Percentiles rank a stretch among this genome's conserved stretches.
Conservation (phyloP, 768 basidiomycete genomes). For the Hypholoma fasciculare region DNA sequence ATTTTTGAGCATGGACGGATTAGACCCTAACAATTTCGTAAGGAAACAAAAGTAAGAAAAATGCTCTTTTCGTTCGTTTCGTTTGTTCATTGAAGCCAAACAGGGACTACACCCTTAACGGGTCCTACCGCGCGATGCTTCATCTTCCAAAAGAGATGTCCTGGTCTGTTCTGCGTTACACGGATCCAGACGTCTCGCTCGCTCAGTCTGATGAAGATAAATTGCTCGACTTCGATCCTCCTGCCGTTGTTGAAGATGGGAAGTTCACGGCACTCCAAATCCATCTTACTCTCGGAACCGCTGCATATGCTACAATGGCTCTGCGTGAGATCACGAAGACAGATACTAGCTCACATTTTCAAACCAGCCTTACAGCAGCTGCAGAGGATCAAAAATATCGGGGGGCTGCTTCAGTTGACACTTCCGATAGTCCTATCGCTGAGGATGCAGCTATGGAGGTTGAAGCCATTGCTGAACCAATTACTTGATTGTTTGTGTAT, state of each 20-base stretch:
- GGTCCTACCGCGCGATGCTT: constrained; percentile 91
- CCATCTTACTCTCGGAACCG: constrained; percentile 80
- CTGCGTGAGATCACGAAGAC: constrained; percentile 93
- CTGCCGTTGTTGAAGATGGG: constrained; percentile 66
- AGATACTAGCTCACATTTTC: constrained; percentile 91
- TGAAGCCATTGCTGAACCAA: not conserved
- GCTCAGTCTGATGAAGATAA: constrained; percentile 96
- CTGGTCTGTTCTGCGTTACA: constrained; percentile 85
- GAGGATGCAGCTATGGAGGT: constrained; percentile 11
- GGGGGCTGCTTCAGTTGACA: constrained; percentile 41
- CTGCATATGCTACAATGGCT: constrained; percentile 98
- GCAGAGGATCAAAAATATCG: constrained; percentile 85
- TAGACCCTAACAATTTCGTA: constrained; percentile 88
- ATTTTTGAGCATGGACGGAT: constrained; percentile 80
- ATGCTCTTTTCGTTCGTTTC: not conserved
- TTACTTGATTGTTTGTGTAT: not conserved
- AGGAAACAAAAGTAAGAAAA: constrained; percentile 81
- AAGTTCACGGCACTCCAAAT: constrained; percentile 90
- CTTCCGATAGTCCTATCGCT: constrained; percentile 26
- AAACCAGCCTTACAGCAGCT: constrained; percentile 72
- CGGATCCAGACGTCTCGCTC: constrained; percentile 89
- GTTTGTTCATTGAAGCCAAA: constrained; percentile 3
- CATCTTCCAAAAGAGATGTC: constrained; percentile 81
- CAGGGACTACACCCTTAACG: constrained; percentile 90
- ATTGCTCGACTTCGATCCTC: constrained; percentile 78